These are phyloP conservation scores for Babesia sp. DNA, from an alignment of 169 alveolate species.

Conservation along the genomic window DNA sequence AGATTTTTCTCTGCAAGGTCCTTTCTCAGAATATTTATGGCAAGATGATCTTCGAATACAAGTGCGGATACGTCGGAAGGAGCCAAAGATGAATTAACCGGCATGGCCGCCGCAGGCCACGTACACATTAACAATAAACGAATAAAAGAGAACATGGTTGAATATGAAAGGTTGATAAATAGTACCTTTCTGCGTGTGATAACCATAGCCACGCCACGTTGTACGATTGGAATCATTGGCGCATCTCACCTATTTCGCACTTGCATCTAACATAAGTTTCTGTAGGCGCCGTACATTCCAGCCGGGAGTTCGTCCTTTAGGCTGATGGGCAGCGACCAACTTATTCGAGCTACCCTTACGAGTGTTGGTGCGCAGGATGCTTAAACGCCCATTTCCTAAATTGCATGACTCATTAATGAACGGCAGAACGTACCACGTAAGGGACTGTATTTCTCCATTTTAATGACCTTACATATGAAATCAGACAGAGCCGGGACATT, in stretches of 20 bases:
- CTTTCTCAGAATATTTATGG: neutral
- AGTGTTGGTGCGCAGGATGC: neutral
- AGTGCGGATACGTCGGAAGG: neutral
- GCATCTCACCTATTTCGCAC: neutral
- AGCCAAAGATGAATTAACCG: neutral
- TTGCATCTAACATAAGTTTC: neutral
- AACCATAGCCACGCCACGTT: neutral
- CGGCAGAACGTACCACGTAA: neutral
- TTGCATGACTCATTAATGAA: neutral
- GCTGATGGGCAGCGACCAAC: neutral
- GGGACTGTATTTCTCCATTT: slow-evolving; percentile 15
- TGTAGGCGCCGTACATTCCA: slow-evolving; percentile 3
- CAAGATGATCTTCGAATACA: neutral
- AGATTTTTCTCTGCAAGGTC: neutral
- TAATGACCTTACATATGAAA: slow-evolving; percentile 18
- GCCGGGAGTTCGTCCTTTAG: neutral
- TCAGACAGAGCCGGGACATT: slow-evolving; percentile 35
- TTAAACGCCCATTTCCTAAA: neutral
- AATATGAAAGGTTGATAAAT: neutral
- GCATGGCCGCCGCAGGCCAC: neutral
- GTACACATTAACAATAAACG: slow-evolving; percentile 1
- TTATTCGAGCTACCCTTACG: neutral
- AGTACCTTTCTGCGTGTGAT: neutral
- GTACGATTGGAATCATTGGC: neutral
- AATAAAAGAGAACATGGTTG: neutral